Base-by-base conservation (phyloP, 768 basidiomycete genomes). In the Pleurotus giganteus region DNA sequence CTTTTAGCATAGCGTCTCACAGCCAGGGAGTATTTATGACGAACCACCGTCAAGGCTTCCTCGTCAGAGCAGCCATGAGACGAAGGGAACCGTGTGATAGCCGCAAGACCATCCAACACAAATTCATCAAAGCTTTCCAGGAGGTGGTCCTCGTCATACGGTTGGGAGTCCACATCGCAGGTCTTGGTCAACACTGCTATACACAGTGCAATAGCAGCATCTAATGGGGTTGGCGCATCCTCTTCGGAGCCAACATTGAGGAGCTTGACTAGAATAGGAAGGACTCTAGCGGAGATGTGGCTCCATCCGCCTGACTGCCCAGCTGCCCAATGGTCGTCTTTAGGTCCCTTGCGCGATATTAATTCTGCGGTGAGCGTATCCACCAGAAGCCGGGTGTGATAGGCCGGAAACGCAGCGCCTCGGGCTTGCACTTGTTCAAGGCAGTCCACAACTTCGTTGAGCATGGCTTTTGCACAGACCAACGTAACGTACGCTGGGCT, bases 351-450 rank as follows among this genome's bases (percentile, higher is more conserved):
- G 24, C 55, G 47, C 19, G 34, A 28, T 7, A 27, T 37, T 15
- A 50, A 26, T 28, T 56, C 55, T 34, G 49, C 47, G n/a, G 37
- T 42, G 8, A 56, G 26, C 17, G 55, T 56, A 29, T 47, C 46
- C 11, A 55, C 34, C 34, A 55, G n/a, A 9, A 55, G 32, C 5
- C 28, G 32, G 13, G 37, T 23, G 17, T 55, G 54, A 24, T 31
- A 49, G 24, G 55, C 5, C 19, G 46, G 15, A 42, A 21, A 39
- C 13, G 21, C n/a, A 13, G 21, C 34, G 27, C 27, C 28, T 12
- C 37, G 47, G 4, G 28, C 46, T 28, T 41, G 26, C 13, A 28
- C 21, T 8, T 50, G 15, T n/a, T 41, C 55, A 13, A 56, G 36
- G 23, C 36, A 39, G 4, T 37, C 47, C 13, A 56, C 36, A 28